phyloP scores from a whole-genome alignment of 352 stramenopile species.

The Phytopythium boreale region DNA sequence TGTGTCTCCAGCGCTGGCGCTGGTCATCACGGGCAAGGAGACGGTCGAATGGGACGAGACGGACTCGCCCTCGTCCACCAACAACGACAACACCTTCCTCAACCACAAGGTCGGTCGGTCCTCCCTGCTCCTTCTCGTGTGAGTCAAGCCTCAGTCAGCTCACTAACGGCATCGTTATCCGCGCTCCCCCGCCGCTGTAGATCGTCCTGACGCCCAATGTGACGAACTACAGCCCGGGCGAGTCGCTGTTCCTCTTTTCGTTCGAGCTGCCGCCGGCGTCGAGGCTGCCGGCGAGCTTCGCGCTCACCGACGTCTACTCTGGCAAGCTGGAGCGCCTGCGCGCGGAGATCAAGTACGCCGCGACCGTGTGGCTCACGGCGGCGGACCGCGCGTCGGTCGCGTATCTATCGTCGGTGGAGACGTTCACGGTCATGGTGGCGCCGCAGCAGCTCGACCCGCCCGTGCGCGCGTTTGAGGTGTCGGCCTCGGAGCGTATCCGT shows the following conservation, averaged over 20 bases:
- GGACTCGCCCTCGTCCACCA: conserved; percentile 19
- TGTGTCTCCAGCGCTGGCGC: conserved; percentile 16
- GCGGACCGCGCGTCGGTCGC: conserved; percentile 25
- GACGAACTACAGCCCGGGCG: conserved; percentile 13
- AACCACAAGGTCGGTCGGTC: conserved; percentile 19
- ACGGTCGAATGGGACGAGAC: conserved; percentile 29
- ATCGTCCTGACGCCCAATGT: conserved; percentile 18
- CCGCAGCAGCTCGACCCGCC: conserved; percentile 16
- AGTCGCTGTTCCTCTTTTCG: conserved; percentile 19
- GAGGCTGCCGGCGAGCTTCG: conserved; percentile 25
- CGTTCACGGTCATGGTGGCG: conserved; percentile 21
- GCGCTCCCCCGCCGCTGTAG: background rate
- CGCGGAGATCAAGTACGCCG: conserved; percentile 24
- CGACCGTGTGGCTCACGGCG: conserved; percentile 24
- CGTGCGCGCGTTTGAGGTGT: conserved; percentile 24
- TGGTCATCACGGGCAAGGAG: conserved; percentile 24
- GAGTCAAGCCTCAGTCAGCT: background rate
- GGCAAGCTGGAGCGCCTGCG: conserved; percentile 23
- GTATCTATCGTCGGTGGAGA: conserved; percentile 23
- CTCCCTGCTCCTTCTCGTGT: background rate
- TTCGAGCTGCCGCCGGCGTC: conserved; percentile 16
- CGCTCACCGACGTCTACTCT: conserved; percentile 25
- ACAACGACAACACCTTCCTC: conserved; percentile 29
- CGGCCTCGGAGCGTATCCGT: conserved; percentile 16
- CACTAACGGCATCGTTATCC: background rate